These are phyloP conservation scores for Diaporthe sp. DNA, from an alignment of 2,329 filamentous ascomycete genomes.

Conservation along the genomic window DNA sequence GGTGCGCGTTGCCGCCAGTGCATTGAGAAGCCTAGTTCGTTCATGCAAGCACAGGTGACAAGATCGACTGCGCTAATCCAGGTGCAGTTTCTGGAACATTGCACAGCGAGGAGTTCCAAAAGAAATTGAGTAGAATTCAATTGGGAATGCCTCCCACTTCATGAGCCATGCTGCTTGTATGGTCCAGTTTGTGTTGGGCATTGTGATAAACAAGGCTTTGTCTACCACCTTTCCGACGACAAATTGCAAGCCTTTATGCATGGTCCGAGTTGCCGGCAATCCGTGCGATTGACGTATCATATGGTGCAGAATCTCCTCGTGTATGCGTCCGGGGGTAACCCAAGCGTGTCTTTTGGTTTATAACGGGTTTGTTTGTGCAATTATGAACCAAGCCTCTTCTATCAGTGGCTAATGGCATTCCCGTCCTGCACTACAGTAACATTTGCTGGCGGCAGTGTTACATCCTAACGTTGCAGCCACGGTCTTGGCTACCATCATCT, in stretches of 20 bases:
- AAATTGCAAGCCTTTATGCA: too few species aligned
- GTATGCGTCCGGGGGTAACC: not conserved
- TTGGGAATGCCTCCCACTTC: not conserved
- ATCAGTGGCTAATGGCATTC: too few species aligned
- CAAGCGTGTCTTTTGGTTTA: not conserved
- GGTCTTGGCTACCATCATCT: conserved; percentile 12
- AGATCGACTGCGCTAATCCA: not conserved
- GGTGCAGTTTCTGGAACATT: not conserved
- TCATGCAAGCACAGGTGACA: not conserved
- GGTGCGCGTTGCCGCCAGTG: not conserved
- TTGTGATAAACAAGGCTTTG: not conserved
- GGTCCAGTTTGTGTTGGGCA: not conserved
- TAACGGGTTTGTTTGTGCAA: not conserved
- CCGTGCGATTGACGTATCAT: not conserved
- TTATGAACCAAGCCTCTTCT: not conserved
- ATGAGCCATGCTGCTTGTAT: not conserved
- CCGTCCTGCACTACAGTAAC: not conserved
- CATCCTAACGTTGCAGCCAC: not conserved
- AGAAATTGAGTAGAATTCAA: too few species aligned
- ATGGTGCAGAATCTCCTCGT: not conserved
- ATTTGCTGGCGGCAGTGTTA: conserved; percentile 1
- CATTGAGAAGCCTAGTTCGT: not conserved
- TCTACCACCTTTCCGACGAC: not conserved
- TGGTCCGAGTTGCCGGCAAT: not conserved
- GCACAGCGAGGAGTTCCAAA: not conserved